A percentile compares a stretch with the other conserved stretches of the same genome.
Conservation (phyloP, 2,329 filamentous ascomycete genomes). For the Neonectria neomacrospora region DNA sequence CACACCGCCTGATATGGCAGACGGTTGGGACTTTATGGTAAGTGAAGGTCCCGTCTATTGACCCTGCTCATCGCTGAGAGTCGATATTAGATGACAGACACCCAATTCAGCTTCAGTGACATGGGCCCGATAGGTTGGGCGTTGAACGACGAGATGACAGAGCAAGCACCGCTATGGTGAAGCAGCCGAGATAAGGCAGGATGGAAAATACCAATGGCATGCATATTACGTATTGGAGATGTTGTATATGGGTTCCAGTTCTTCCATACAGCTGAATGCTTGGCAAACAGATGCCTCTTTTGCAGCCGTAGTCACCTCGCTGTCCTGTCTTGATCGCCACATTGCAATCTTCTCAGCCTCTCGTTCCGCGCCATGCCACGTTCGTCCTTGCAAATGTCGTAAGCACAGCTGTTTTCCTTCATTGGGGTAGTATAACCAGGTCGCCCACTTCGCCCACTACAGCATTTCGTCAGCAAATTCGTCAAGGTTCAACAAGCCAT, state of each 20-base stretch:
- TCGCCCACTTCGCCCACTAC: constrained; percentile 63
- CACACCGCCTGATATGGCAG: constrained; percentile 18
- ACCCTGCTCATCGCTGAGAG: not conserved
- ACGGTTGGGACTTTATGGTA: constrained; percentile 45
- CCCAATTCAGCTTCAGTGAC: constrained; percentile 10
- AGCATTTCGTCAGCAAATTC: not conserved
- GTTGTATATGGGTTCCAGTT: no score
- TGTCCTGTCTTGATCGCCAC: constrained; percentile 27
- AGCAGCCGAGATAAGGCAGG: no score
- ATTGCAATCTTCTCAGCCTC: constrained; percentile 33
- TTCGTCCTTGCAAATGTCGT: constrained; percentile 62
- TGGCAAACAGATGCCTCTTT: not conserved
- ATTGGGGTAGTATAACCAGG: constrained; percentile 65
- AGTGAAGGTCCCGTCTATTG: not conserved
- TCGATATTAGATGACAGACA: constrained; percentile 7
- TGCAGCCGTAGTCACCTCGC: not conserved
- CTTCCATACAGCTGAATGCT: not conserved
- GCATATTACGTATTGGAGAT: not conserved
- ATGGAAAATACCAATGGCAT: not conserved
- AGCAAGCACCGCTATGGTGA: constrained; percentile 10
- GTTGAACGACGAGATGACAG: not conserved
- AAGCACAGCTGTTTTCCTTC: constrained; percentile 59
- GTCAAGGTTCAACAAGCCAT: not conserved
- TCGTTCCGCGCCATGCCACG: constrained; percentile 54
- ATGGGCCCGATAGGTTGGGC: constrained; percentile 11